phyloP scores from a whole-genome alignment of 352 stramenopile species.

The Phytopythium mirpurense region DNA sequence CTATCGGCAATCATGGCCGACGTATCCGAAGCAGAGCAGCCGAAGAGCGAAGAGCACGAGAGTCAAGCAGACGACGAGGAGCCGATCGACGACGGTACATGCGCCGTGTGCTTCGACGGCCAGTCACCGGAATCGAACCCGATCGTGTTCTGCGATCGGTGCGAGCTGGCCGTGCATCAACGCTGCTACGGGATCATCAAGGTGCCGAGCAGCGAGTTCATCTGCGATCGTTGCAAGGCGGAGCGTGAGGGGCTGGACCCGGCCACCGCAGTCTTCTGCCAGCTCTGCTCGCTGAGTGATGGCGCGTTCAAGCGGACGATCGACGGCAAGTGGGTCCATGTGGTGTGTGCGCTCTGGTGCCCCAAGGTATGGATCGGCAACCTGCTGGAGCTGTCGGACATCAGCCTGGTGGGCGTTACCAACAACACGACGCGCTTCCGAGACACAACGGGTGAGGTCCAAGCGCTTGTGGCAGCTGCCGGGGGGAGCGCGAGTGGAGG shows the following conservation, averaged over 20 bases:
- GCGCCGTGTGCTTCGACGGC: conserved; percentile 87
- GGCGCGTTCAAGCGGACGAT: conserved; percentile 85
- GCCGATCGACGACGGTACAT: conserved; percentile 78
- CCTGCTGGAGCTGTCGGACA: conserved; percentile 67
- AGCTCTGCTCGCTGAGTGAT: conserved; percentile 79
- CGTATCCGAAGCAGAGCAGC: not conserved
- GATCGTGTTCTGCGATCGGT: conserved; percentile 89
- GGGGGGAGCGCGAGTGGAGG: conserved; percentile 1
- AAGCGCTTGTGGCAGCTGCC: conserved; percentile 22
- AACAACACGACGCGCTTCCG: conserved; percentile 41
- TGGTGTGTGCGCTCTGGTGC: conserved; percentile 87
- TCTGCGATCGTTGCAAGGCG: conserved; percentile 78
- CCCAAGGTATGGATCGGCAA: conserved; percentile 85
- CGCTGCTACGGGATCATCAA: conserved; percentile 85
- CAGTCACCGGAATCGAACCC: conserved; percentile 83
- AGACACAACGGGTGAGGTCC: conserved; percentile 51
- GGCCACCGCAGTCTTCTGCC: conserved; percentile 62
- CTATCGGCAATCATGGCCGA: conserved; percentile 11
- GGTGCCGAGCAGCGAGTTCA: conserved; percentile 84
- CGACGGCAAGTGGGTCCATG: conserved; percentile 86
- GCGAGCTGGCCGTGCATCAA: conserved; percentile 86
- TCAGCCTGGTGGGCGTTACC: conserved; percentile 49
- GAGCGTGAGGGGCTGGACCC: conserved; percentile 50
- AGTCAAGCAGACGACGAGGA: conserved; percentile 31
- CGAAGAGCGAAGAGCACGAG: not conserved